Evolutionary conservation across 352 stramenopile species (phyloP).

Genomic region (Phytopythium montanum): DNA sequence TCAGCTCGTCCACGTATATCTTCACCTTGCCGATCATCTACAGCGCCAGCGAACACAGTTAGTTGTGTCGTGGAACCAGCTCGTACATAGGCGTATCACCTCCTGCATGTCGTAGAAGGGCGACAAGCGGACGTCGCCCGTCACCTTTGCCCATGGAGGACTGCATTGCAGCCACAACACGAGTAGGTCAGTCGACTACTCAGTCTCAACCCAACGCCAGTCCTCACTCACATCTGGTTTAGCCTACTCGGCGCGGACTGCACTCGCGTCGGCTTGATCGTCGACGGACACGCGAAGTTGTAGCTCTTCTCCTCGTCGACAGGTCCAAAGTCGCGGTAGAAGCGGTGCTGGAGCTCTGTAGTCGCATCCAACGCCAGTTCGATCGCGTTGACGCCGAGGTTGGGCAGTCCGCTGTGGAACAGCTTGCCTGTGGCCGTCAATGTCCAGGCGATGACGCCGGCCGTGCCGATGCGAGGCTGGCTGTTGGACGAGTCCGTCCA

Average conservation of each 20-base stretch:
- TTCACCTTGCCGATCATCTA: constrained; percentile 44
- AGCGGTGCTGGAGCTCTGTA: constrained; percentile 65
- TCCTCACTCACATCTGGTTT: constrained; percentile 48
- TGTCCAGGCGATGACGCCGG: constrained; percentile 70
- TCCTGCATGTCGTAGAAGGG: constrained; percentile 85
- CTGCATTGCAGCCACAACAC: constrained; percentile 11
- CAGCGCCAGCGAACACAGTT: background rate
- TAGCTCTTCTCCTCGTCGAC: constrained; percentile 68
- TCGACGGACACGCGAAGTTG: constrained; percentile 73
- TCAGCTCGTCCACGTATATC: constrained; percentile 80
- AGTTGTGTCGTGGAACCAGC: background rate
- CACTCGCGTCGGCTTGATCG: constrained; percentile 70
- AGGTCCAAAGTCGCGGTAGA: constrained; percentile 82
- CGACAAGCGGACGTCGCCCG: constrained; percentile 79
- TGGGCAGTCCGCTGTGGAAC: constrained; percentile 81
- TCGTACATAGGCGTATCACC: constrained; percentile 17
- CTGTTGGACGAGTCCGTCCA: constrained; percentile 87
- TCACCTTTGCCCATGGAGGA: constrained; percentile 76
- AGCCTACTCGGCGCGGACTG: constrained; percentile 46
- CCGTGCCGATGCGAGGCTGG: constrained; percentile 85
- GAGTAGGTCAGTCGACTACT: background rate
- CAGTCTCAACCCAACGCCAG: background rate
- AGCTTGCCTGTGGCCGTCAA: constrained; percentile 83
- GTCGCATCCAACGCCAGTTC: constrained; percentile 76
- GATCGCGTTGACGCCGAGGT: constrained; percentile 79